Conservation (phyloP, 1,284 basidiomycete genomes). For the Tilletia setariae region DNA sequence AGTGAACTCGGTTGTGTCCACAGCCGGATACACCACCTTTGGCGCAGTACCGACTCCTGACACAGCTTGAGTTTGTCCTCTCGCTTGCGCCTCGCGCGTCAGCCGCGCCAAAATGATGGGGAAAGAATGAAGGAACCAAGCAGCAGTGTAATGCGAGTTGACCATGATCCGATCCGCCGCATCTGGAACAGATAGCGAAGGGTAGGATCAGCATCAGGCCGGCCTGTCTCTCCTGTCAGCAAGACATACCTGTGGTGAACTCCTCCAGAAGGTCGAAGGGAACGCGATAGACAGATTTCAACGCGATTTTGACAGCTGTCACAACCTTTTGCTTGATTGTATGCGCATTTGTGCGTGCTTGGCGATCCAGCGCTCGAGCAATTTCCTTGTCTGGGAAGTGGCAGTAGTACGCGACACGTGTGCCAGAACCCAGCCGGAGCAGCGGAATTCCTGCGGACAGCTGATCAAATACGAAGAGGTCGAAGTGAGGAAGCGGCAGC, state of each 20-base stretch:
- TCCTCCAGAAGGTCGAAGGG: constrained; percentile 92
- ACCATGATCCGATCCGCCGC: constrained; percentile 85
- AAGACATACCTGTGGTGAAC: constrained; percentile 71
- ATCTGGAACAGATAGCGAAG: constrained; percentile 57
- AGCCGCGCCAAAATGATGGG: background rate
- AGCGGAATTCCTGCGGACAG: constrained; percentile 85
- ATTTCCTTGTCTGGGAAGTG: constrained; percentile 83
- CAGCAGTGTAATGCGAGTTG: constrained; percentile 80
- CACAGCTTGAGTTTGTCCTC: too few relatives aligned
- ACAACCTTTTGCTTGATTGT: constrained; percentile 20
- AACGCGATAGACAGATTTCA: constrained; percentile 63
- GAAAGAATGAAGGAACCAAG: constrained; percentile 69
- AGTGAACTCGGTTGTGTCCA: constrained; percentile 55
- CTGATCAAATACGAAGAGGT: constrained; percentile 92
- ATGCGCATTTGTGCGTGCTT: constrained; percentile 49
- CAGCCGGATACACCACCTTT: constrained; percentile 83
- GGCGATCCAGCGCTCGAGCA: constrained; percentile 59
- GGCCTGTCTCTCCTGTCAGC: background rate
- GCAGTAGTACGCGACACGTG: constrained; percentile 89
- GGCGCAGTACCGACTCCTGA: constrained; percentile 55
- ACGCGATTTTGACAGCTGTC: background rate
- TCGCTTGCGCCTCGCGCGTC: background rate
- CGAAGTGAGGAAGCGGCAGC: constrained; percentile 57
- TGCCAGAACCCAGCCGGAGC: constrained; percentile 66
- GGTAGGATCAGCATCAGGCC: too few relatives aligned